Base-by-base conservation (phyloP, 192 early-diverging fungal species). In the Linnemannia exigua region DNA sequence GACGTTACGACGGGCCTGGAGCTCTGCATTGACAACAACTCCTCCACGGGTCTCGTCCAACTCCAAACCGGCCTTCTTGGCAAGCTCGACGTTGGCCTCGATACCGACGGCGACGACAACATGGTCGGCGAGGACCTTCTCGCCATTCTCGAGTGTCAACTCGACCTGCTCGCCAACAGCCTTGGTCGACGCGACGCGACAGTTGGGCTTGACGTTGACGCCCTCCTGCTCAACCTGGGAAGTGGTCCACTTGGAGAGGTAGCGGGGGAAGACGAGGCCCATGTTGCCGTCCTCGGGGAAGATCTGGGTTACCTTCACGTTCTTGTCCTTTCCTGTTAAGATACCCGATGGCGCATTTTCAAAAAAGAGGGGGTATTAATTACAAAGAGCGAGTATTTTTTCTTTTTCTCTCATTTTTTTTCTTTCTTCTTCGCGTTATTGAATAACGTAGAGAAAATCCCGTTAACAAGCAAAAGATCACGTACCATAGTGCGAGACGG, bases 261-360 rank as follows among this genome's bases (percentile, higher is more conserved):
- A 94, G n/a, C 78, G 72, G 37, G 93, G 93, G 83, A 94, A 90
- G 5, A 92, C 89, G 44, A 88, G 76, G 8, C 80, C 87, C 91
- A 94, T 90, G 75, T 92, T 92, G 44, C 90, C 91, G 12, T 91
- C 90, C 82, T 93, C 93, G 35, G 92, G 90, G 90, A 93, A 92
- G 46, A 93, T 76, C 79, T 94, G 93, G 17, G 91, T 93, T 28
- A 93, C 88, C 52, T 90, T 87, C 72, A 90, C 70, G 28, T 82
- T 74, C 70, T 89, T 76, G 33, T 86, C 79, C 73, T 85, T 84
- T 67, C 87, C 89, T 90, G 51, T 28, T 50, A 5, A 25, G n/a
- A 69, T 11, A 8, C 67, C 17, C 36, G 14, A 14, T 33, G 6
- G 35, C 20, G 4, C 0, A 75, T 36, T 74, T 22, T 20, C n/a